These are phyloP conservation scores for Novymonas esmeraldas DNA, from an alignment of 208 protist species.

Conservation along the genomic window DNA sequence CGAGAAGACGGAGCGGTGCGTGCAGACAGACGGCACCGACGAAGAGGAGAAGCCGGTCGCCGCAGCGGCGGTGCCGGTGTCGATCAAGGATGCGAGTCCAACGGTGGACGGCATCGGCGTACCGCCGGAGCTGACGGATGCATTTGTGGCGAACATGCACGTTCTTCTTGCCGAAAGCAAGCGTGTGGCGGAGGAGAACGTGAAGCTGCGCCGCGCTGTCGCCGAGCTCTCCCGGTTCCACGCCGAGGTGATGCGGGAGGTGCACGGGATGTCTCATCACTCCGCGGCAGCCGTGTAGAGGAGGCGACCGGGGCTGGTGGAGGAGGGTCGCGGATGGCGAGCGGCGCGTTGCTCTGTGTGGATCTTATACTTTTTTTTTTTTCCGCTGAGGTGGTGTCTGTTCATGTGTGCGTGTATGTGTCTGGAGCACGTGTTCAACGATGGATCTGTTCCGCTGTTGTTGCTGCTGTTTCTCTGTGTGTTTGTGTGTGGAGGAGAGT, in stretches of 20 bases:
- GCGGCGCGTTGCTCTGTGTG: neutral
- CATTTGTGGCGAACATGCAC: neutral
- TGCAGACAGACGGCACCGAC: too few species aligned
- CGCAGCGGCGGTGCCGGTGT: neutral
- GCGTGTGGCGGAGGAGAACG: slow-evolving; percentile 22
- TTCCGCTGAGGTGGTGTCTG: neutral
- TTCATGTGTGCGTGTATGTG: neutral
- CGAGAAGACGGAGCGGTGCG: too few species aligned
- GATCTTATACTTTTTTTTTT: too few species aligned
- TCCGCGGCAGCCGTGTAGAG: neutral
- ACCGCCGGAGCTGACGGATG: neutral
- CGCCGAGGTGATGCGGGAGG: slow-evolving; percentile 25
- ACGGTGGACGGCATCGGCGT: neutral
- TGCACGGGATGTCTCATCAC: neutral
- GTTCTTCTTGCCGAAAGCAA: slow-evolving; percentile 4
- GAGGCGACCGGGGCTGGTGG: too few species aligned
- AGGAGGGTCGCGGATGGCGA: neutral
- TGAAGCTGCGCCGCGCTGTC: slow-evolving; percentile 7
- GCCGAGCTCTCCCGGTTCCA: slow-evolving; percentile 28
- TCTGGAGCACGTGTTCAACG: neutral
- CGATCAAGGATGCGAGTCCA: neutral
- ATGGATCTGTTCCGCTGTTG: neutral
- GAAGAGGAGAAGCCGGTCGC: too few species aligned
- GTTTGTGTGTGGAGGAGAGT: neutral
- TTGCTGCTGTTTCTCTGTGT: neutral